phyloP scores from a whole-genome alignment of 2,329 filamentous ascomycete species.

The Laburnicola sp. region DNA sequence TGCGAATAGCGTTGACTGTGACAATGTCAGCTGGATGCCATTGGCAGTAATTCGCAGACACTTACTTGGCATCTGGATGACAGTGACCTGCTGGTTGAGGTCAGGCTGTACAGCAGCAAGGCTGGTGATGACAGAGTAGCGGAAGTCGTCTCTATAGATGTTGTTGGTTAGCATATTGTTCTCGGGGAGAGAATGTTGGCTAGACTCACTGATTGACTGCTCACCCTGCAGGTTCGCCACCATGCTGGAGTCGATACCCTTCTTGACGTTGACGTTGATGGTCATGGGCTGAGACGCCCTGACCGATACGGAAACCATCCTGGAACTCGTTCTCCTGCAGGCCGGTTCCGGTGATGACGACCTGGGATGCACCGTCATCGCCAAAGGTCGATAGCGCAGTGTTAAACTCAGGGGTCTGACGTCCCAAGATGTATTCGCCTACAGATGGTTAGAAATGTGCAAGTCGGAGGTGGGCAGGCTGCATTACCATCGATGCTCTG shows the following conservation, averaged over 20 bases:
- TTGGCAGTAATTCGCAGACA: neutral
- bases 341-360: constrained; percentile 40
- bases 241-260: constrained; percentile 41
- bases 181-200: neutral
- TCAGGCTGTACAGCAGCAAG: constrained; percentile 39
- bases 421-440: constrained; percentile 43
- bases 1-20: constrained; percentile 39
- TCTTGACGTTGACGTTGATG: constrained; percentile 42
- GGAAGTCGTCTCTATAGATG: constrained; percentile 38
- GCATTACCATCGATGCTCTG: constrained; percentile 36
- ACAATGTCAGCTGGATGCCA: constrained; percentile 14
- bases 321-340: constrained; percentile 46
- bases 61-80: constrained; percentile 44
- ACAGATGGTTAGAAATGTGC: no score
- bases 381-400: constrained; percentile 39
- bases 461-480: no score
- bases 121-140: constrained; percentile 41
- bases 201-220: constrained; percentile 32
- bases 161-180: neutral
- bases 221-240: constrained; percentile 38
- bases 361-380: constrained; percentile 26
- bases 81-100: constrained; percentile 42
- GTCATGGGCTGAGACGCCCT: constrained; percentile 42
- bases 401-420: constrained; percentile 43
- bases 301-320: constrained; percentile 44